Base-by-base conservation (phyloP, 2,329 filamentous ascomycete genomes). In the Phialocephala sp. region DNA sequence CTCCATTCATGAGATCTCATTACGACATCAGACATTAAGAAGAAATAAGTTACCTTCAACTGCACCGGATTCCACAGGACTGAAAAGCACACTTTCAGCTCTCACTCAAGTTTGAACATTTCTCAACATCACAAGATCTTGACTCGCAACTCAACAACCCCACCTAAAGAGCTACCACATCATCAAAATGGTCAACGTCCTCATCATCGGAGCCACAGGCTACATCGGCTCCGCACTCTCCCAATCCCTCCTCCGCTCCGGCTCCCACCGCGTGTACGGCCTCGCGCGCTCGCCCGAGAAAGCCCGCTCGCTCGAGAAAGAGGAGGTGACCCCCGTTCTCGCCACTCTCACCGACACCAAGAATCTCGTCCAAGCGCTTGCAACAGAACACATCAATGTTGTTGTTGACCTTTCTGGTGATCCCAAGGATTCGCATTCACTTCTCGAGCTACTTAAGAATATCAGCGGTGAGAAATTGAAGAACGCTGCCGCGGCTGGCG, bases 181-280 rank as follows among this genome's bases (percentile, higher is more conserved):
- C 64, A 37, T 52, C 63, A 71, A 60, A 60, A 72, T 71, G 60
- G 66, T 73, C 20, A 70, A 71, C 60, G 65, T 86, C 60, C 79
- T 85, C 70, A 82, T 86, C 68, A 84, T 84, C 37, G 84, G 84
- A 45, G 84, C 82, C 32, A 82, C 82, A 61, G 84, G 83, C 63
- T 86, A 85, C 72, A 82, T 86, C 67, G 84, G 84, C 75, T 83
- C 85, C 74, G 79, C 82, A 62, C 79, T 86, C 52, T 81, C 82
- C 18, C 79, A 79, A 69, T 80, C 83, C 59, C 79, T 86, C n/a
- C 73, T 85, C 63, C 65, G 68, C 20, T 62, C 60, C 35, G 69
- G 71, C 22, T 36, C 61, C 14, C 67, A 80, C 62, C 73, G 70
- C 8, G 78, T 80, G 52, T 80, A 76, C 59, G 78, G 78, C 22